These are phyloP conservation scores for Melocanna baccifera DNA, from an alignment of 176 grass and related monocot species.

Conservation along the genomic window DNA sequence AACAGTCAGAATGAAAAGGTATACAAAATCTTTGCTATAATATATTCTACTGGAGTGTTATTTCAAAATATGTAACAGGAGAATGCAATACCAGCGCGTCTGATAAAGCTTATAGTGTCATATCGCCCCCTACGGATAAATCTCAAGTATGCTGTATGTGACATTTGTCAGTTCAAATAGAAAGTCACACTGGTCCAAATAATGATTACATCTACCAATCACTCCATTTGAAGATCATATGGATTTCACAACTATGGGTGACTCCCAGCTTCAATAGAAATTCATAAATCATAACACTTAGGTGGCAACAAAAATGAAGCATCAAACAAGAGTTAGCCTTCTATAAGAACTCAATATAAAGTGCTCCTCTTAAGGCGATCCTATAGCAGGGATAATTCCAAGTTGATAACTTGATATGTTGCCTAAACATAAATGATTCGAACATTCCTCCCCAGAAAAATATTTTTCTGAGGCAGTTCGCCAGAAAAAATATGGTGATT, in stretches of 20 bases:
- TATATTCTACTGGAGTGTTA: not conserved
- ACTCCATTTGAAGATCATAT: not conserved
- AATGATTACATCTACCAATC: not conserved
- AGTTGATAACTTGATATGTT: not conserved
- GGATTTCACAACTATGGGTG: not conserved
- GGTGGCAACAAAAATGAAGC: too few species aligned
- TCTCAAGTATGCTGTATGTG: slow-evolving; percentile 1
- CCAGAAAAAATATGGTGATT: not conserved
- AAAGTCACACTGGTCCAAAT: not conserved
- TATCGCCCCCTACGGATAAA: not conserved
- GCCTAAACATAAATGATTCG: not conserved
- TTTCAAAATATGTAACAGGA: not conserved
- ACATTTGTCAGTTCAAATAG: not conserved
- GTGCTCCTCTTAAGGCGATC: not conserved
- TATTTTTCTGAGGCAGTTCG: too few species aligned
- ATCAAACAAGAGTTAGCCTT: too few species aligned
- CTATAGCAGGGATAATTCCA: not conserved
- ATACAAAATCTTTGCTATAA: not conserved
- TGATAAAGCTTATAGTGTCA: too few species aligned
- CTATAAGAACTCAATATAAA: not conserved
- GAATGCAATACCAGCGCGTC: not conserved
- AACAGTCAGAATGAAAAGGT: not conserved
- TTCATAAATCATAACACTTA: too few species aligned
- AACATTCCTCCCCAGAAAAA: not conserved
- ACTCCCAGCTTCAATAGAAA: not conserved